Evolutionary conservation across 805 yeast genomes (phyloP).

Genomic region (Nematodospora valgi): DNA sequence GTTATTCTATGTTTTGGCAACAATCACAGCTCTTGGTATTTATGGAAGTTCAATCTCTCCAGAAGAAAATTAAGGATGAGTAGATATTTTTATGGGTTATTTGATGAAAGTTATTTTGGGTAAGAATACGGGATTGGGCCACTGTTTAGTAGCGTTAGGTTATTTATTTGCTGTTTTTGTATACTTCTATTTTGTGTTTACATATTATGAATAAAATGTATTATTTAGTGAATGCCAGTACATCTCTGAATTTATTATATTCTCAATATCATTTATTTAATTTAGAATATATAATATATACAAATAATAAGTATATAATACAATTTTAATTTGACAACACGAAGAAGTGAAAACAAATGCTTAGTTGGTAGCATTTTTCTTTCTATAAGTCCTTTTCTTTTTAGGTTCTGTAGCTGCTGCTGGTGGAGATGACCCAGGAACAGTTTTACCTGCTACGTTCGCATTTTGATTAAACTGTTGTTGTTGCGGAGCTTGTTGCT

Average conservation of each 20-base stretch:
- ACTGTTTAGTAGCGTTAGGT: background rate
- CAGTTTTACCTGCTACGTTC: slow-evolving; percentile 10
- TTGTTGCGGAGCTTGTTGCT: slow-evolving; percentile 14
- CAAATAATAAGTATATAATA: too few relatives aligned
- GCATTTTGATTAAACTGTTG: slow-evolving; percentile 13
- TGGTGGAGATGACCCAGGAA: too few relatives aligned
- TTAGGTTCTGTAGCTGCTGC: slow-evolving; percentile 10
- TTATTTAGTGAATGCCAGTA: too few relatives aligned
- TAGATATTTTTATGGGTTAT: background rate
- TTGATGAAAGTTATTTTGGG: background rate
- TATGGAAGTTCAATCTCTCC: slow-evolving; percentile 25
- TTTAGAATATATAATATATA: too few relatives aligned
- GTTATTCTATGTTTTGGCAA: slow-evolving; percentile 25
- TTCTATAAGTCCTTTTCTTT: slow-evolving; percentile 11
- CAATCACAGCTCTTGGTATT: slow-evolving; percentile 32
- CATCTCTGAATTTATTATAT: slow-evolving; percentile 1
- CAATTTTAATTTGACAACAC: too few relatives aligned
- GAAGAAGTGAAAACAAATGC: too few relatives aligned
- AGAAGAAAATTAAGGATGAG: background rate
- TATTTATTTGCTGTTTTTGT: slow-evolving; percentile 1
- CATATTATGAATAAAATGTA: background rate
- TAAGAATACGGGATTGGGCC: too few relatives aligned
- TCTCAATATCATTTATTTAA: too few relatives aligned
- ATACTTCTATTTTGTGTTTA: background rate
- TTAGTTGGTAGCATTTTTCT: slow-evolving; percentile 14